Base-by-base conservation (phyloP, 2,329 filamentous ascomycete genomes). In the Trichothecium sympodiale region DNA sequence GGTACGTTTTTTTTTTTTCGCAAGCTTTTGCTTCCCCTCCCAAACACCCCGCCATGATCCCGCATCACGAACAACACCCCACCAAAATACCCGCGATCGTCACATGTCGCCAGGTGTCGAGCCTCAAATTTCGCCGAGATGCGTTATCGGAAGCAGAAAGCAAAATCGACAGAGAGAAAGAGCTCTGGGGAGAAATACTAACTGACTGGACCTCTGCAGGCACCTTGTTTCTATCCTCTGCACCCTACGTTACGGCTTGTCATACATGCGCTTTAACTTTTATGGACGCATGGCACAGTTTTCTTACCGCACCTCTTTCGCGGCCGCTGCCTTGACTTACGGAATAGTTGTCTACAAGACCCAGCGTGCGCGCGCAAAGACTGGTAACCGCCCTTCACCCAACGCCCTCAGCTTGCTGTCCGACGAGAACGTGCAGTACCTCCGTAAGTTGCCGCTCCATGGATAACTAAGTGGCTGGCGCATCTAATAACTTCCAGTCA, bases 311-410 rank as follows among this genome's bases (percentile, higher is more conserved):
- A 75, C 81, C 37, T 84, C 88, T 39, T 98, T 98, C 59, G 47
- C 95, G 48, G 80, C 88, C 3, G 91, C 91, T 5, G 86, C 87
- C 33, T 76, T 78, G 34, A 96, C 91, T 9, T 98, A 98, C 61
- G 89, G 91, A 46, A 96, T 98, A 47, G 91, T 98, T 34, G 89
- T 98, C 43, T 96, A 94, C 73, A 98, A 98, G 76, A 88, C 86
- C 39, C 85, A 88, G 68, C 80, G 88, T 46, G 85, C 88, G 49
- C 82, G 86, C 47, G 73, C 83, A 49, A 83, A 85, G 71, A 70
- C 78, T 34, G 80, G 81, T 44, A 77, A 68, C 42, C 77, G 67
- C 56, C 60, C 77, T 50, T 75, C 61, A 28, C 55, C 57, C 35
- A 75, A 82, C 39, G 59, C 71, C 33, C 37, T 89, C 40, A 73